Base-by-base conservation (phyloP, 768 basidiomycete species). In the Pleurotus eryngii region DNA sequence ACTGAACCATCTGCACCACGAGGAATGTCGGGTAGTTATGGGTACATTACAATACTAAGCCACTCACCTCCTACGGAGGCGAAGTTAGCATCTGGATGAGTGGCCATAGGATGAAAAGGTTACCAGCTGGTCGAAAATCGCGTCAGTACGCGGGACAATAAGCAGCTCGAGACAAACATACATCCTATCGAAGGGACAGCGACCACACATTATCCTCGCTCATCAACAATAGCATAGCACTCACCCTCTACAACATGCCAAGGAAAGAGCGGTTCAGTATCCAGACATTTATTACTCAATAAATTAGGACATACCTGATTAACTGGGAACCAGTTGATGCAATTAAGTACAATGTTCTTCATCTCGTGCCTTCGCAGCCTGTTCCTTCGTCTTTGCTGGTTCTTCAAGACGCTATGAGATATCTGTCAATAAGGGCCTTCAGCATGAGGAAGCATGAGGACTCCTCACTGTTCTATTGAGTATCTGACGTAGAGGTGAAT, bases 321-420 rank as follows among this genome's bases (percentile, higher is more conserved):
- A 8, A 54, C 20, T 15, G 51, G 51, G 38, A 54, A 54, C 51
- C 51, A 54, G n/a, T 39, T 54, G 37, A 54, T 54, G 24, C 51
- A 54, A 15, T 54, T 54, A 17, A 39, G 5, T 6, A 54, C 51
- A 12, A 54, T 54, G 15, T 54, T 39, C 38, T 54, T 54, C 51
- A 54, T 54, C 24, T 54, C 51, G 18, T 54, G 51, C 7, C 51
- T 39, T 22, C 51, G 51, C 3, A 42, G 38, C 3, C 20, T 18
- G n/a, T 22, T 39, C 18, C 15, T 54, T 15, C 42, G 30, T 7
- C 38, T 15, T 30, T 54, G 51, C 3, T 18, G 17, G 42, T 54
- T 54, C n/a, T n/a, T 30, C 18, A 54, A 42, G 17, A 54, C 24
- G n/a, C 51, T 54, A 37, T 20, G 9, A 11, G 7, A n/a, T 9